Evolutionary conservation across 768 basidiomycete genomes (phyloP), one percentile per base, ranked within the genome.

Genomic region (Russula foetens): DNA sequence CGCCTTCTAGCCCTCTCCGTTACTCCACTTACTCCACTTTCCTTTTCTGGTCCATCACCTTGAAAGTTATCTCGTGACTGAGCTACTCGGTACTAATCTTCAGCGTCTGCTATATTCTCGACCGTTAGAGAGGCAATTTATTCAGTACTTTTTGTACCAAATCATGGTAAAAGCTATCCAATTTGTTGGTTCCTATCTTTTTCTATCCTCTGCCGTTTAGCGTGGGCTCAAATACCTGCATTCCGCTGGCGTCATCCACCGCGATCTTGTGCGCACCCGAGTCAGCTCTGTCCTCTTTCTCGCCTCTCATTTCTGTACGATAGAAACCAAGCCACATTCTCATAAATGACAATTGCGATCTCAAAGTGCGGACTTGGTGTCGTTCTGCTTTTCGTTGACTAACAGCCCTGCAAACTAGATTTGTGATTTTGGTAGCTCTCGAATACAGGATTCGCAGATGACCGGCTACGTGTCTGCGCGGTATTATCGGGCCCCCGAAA

Each of bases 401-500:
- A 61, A 49, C 62, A 43, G 28, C 29, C 1, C 44, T 19, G 23
- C 53, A 44, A 33, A 33, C 45, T 61, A 94, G 93, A 98, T 98
- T 69, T 99, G 97, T 71, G 97, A 99, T 74, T 99, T 99, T 74
- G 97, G 97, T 60, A 81, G 98, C 43, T 97, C 97, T 35, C 90
- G 97, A 54, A 95, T 99, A 65, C 97, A 98, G 74, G 97, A 99
- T 72, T 96, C 96, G 5, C 97, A 99, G 72, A 99, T 99, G 97
- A 99, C 97, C 1, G 97, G 97, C 63, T 99, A 98, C 71, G 97
- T 98, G 63, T 98, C 97, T 59, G 98, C 97, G 53, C 81, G 97
- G 67, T 99, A 99, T 76, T 99, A 99, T 72, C 88, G 97, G 53
- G 97, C 97, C 7, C 97, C 97, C 7, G 97, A 99, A 75, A 99